Percentiles rank a stretch among this genome's conserved stretches.
Conservation (phyloP, 78 protist species). For the Monosiga brevicollis region DNA sequence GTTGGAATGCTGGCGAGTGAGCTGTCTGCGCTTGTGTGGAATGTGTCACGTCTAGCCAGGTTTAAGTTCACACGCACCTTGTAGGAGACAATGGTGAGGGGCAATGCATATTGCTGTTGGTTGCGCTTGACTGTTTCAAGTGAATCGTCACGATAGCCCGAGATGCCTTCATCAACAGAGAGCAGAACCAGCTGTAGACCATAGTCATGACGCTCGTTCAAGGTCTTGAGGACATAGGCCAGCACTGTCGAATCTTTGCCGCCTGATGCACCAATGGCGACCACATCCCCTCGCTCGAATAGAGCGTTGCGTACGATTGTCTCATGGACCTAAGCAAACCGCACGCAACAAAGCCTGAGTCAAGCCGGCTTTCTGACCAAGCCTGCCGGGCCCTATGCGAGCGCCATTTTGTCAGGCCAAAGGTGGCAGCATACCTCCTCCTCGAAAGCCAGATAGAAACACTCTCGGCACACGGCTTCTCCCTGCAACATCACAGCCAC, state of each 20-base stretch:
- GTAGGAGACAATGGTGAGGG: constrained; percentile 68
- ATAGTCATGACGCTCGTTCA: constrained; percentile 61
- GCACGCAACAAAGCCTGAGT: too few relatives aligned
- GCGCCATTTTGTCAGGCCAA: too few relatives aligned
- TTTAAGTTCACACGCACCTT: too few relatives aligned
- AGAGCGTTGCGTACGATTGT: constrained; percentile 53
- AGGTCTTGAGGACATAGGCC: constrained; percentile 48
- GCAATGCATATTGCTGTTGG: constrained; percentile 53
- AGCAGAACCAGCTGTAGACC: constrained; percentile 73
- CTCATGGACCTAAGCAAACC: constrained; percentile 73
- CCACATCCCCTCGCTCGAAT: constrained; percentile 58
- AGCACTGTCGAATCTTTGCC: constrained; percentile 90
- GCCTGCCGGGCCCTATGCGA: too few relatives aligned
- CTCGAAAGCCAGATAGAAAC: constrained; percentile 77
- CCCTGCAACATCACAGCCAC: too few relatives aligned
- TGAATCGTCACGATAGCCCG: constrained; percentile 90
- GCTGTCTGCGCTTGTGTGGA: too few relatives aligned
- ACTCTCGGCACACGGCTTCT: constrained; percentile 76
- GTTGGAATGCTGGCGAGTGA: too few relatives aligned
- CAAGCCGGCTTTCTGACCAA: too few relatives aligned
- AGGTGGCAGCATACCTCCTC: too few relatives aligned
- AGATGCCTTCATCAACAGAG: constrained; percentile 90
- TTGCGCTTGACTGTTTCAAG: constrained; percentile 73
- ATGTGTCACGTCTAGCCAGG: too few relatives aligned
- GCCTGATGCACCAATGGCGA: constrained; percentile 86